Percentiles rank a stretch among this genome's conserved stretches.
phyloP scores from a whole-genome alignment of 2,329 filamentous ascomycete species.

The Cercospora sp. region DNA sequence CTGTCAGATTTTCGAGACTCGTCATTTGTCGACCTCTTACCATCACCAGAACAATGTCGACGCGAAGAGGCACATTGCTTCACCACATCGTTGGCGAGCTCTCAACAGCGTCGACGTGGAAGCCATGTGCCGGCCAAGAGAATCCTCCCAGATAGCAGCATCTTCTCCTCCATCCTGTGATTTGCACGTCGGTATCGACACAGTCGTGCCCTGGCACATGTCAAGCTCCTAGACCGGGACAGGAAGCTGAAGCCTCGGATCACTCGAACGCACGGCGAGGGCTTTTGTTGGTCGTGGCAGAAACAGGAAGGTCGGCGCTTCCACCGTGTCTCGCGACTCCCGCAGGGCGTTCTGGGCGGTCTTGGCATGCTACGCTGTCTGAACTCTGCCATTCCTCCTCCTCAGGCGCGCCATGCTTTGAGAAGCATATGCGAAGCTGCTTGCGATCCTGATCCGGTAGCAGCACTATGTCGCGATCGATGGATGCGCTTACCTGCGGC shows the following conservation, averaged over 20 bases:
- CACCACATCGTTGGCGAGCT: too few relatives aligned
- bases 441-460: not conserved
- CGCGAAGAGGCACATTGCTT: too few relatives aligned
- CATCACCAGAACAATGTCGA: too few relatives aligned
- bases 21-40: not conserved
- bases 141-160: not conserved
- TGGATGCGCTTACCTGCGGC: not conserved
- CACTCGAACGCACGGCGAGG: not conserved
- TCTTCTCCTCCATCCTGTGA: not conserved
- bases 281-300: slow-evolving; percentile 4
- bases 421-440: not conserved
- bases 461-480: not conserved
- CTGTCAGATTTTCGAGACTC: not conserved
- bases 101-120: too few relatives aligned
- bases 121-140: too few relatives aligned
- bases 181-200: not conserved
- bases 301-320: slow-evolving; percentile 10
- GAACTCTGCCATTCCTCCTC: not conserved
- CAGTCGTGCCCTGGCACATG: not conserved
- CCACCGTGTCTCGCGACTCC: not conserved
- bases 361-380: not conserved
- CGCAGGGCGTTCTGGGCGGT: not conserved
- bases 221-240: not conserved
- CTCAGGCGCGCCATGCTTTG: not conserved
- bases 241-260: slow-evolving; percentile 5